Evolutionary conservation across 1,284 basidiomycete genomes (phyloP), one percentile per base, ranked within the genome.

Genomic region (Microbotryum violaceum): DNA sequence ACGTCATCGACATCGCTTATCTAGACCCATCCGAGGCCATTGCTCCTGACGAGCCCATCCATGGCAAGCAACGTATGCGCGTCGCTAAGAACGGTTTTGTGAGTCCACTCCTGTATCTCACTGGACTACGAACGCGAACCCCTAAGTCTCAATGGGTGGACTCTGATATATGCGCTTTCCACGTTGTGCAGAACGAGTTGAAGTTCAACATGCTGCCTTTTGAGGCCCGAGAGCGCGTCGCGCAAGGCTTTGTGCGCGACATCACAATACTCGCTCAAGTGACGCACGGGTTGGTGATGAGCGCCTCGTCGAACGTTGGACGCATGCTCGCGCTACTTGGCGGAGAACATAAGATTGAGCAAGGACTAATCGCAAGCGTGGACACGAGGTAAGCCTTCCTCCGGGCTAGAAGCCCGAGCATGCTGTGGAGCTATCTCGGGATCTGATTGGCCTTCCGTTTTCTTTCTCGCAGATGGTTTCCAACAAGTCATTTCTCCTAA

Each of bases 291-390:
- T 47, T 72, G 25, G 66, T 72, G 47, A 54, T 71, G 21, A 70
- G 68, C 4, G 70, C 61, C 5, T 63, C 61, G 8, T 66, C 63
- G 49, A 72, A 72, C 55, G 71, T 72, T 16, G 70, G 71, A 2
- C 48, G 70, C 27, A 49, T 72, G 27, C 52, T 71, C 54, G 53
- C 56, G 37, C n/a, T 71, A 27, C 64, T 72, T 25, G 56, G 9
- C 8, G 62, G 57, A 2, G 50, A 49, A 46, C 49, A 56, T 52
- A 37, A 51, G 21, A 25, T 23, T 9, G 21, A 21, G 10, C 50
- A 46, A 23, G 59, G 63, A 7, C 52, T 55, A 14, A 48, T 71
- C 10, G 54, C 58, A 42, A 70, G 70, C 42, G 21, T 68, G 16
- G 70, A 72, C 33, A 67, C 68, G 23, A 55, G 70, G 62, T 71